Conservation (phyloP, 441 rosid genomes). For the Erysimum pusillum region DNA sequence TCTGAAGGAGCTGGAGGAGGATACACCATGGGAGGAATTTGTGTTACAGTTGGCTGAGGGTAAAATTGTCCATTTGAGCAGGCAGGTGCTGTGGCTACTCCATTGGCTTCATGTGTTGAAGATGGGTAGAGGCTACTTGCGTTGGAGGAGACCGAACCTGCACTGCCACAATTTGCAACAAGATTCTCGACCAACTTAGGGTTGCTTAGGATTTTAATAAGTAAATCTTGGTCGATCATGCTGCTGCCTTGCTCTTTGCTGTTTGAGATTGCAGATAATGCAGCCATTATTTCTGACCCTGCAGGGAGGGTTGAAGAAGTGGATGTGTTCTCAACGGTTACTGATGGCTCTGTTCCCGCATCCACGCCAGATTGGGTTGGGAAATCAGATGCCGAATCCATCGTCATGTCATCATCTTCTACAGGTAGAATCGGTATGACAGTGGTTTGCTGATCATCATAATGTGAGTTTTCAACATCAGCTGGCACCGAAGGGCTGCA, state of each 20-base stretch:
- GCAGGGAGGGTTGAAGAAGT: slow-evolving; percentile 54
- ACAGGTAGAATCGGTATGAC: slow-evolving; percentile 81
- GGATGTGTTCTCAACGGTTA: slow-evolving; percentile 48
- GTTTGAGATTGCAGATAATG: slow-evolving; percentile 72
- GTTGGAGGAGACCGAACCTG: slow-evolving; percentile 56
- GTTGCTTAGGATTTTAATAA: slow-evolving; percentile 78
- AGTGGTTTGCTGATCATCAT: slow-evolving; percentile 58
- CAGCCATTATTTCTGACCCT: slow-evolving; percentile 57
- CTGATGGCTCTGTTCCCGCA: slow-evolving; percentile 55
- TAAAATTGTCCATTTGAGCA: slow-evolving; percentile 61
- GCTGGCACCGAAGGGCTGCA: slow-evolving; percentile 72
- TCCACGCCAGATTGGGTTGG: slow-evolving; percentile 48
- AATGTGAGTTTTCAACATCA: slow-evolving; percentile 55
- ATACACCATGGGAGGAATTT: slow-evolving; percentile 47
- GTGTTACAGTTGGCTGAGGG: slow-evolving; percentile 52
- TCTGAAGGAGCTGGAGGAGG: slow-evolving; percentile 51
- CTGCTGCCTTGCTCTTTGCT: slow-evolving; percentile 67
- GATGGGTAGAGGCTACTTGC: slow-evolving; percentile 54
- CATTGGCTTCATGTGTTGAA: slow-evolving; percentile 48
- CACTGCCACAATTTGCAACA: slow-evolving; percentile 60
- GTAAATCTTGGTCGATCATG: slow-evolving; percentile 83
- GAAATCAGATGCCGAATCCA: slow-evolving; percentile 58
- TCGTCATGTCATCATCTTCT: slow-evolving; percentile 80
- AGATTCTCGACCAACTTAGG: slow-evolving; percentile 81
- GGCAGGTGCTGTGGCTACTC: slow-evolving; percentile 57